These are phyloP conservation scores for Candida mattraensis DNA, from an alignment of 805 yeast genomes.

Conservation along the genomic window DNA sequence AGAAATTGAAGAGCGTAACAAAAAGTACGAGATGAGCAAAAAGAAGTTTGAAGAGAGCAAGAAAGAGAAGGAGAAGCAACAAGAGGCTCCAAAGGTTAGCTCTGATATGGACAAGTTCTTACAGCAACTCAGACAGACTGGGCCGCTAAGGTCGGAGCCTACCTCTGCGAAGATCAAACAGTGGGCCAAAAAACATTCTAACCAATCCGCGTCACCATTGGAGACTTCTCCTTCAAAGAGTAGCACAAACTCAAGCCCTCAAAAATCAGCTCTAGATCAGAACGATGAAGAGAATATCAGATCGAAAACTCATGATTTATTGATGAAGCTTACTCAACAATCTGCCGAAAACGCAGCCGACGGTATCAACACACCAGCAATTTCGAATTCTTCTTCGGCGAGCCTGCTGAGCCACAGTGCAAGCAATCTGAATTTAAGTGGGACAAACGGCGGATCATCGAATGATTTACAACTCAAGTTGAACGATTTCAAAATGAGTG, in stretches of 20 bases:
- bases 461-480: slow-evolving; percentile 22
- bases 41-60: slow-evolving; percentile 48
- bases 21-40: slow-evolving; percentile 75
- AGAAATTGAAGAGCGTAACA: slow-evolving; percentile 77
- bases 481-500: slow-evolving; percentile 31
- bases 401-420: slow-evolving; percentile 1
- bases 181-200: slow-evolving; percentile 58
- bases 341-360: slow-evolving; percentile 7
- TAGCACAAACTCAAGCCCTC: slow-evolving; percentile 8
- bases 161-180: slow-evolving; percentile 81
- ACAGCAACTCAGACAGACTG: slow-evolving; percentile 84
- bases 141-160: slow-evolving; percentile 74
- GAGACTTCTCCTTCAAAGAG: slow-evolving; percentile 11
- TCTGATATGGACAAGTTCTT: slow-evolving; percentile 80
- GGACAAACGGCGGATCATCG: slow-evolving; percentile 6
- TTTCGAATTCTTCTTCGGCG: slow-evolving; percentile 15
- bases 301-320: slow-evolving; percentile 28
- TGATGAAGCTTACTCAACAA: slow-evolving; percentile 27
- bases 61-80: slow-evolving; percentile 39
- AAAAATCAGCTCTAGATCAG: slow-evolving; percentile 16
- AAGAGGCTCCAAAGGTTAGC: slow-evolving; percentile 33
- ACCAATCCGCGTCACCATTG: slow-evolving; percentile 30
- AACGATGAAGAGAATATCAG: slow-evolving; percentile 25
- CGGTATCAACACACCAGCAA: slow-evolving; percentile 6
- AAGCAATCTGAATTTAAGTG: slow-evolving; percentile 6